Conservation (phyloP, 805 yeast genomes). For the Metahyphopichia silvanorum region DNA sequence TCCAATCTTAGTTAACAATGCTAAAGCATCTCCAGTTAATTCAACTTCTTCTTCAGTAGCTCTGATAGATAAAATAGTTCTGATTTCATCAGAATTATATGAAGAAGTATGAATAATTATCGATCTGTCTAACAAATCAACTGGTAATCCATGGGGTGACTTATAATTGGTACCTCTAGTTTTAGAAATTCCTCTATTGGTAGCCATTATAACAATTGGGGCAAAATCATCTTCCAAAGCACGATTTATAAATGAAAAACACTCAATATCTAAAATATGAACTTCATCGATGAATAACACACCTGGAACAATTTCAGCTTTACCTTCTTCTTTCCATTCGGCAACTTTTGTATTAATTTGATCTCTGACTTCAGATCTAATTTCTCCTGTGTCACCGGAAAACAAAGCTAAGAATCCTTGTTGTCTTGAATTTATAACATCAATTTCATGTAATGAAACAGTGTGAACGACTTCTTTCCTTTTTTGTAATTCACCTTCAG, state of each 20-base stretch:
- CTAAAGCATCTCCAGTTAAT: conserved; percentile 76
- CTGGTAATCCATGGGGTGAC: conserved; percentile 97
- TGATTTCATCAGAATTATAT: conserved; percentile 79
- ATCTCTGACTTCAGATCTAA: conserved; percentile 90
- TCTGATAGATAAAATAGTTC: conserved; percentile 81
- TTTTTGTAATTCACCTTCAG: conserved; percentile 97
- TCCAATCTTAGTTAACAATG: conserved; percentile 84
- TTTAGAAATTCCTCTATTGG: conserved; percentile 91
- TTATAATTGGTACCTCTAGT: conserved; percentile 92
- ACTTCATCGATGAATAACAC: conserved; percentile 97
- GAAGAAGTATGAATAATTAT: conserved; percentile 84
- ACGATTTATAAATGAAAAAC: conserved; percentile 91
- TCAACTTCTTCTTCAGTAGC: conserved; percentile 94
- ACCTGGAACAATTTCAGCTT: conserved; percentile 97
- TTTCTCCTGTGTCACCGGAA: conserved; percentile 97
- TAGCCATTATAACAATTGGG: conserved; percentile 97
- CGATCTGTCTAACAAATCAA: conserved; percentile 89
- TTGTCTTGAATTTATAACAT: conserved; percentile 94
- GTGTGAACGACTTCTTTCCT: conserved; percentile 96
- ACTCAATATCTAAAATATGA: conserved; percentile 96
- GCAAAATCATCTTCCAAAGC: conserved; percentile 96
- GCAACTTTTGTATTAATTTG: conserved; percentile 96
- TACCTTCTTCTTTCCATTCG: conserved; percentile 98
- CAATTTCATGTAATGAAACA: conserved; percentile 96
- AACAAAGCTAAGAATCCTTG: conserved; percentile 96